phyloP scores from a whole-genome alignment of 2,329 filamentous ascomycete species.

The Aspergillus carbonarius region DNA sequence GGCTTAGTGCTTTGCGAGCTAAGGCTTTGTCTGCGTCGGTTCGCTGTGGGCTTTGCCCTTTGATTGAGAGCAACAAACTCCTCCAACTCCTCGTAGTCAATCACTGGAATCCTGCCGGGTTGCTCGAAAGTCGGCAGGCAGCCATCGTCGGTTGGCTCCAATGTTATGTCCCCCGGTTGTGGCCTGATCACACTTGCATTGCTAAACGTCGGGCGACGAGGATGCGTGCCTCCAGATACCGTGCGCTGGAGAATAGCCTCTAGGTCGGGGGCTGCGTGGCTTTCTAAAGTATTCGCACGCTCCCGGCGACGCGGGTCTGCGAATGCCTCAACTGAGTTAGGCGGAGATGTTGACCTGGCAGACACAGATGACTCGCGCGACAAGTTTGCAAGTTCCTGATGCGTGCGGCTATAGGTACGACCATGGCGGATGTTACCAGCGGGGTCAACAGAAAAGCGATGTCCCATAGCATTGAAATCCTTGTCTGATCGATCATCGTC shows the following conservation, averaged over 20 bases:
- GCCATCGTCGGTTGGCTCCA: conserved; percentile 59
- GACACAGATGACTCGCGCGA: conserved; percentile 53
- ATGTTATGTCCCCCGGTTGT: conserved; percentile 35
- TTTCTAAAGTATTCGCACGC: conserved; percentile 67
- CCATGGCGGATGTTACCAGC: conserved; percentile 34
- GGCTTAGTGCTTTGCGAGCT: conserved; percentile 53
- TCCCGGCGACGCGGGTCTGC: conserved; percentile 85
- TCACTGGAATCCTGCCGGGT: conserved; percentile 75
- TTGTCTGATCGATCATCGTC: conserved; percentile 63
- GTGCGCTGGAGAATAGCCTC: conserved; percentile 67
- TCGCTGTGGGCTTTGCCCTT: conserved; percentile 46
- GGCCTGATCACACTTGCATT: conserved; percentile 58
- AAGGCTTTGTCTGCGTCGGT: conserved; percentile 44
- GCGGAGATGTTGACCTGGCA: conserved; percentile 75
- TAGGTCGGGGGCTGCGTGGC: conserved; percentile 54
- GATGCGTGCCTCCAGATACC: conserved; percentile 66
- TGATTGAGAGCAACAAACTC: conserved; percentile 72
- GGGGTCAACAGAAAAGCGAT: conserved; percentile 45
- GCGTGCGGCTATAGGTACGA: conserved; percentile 36
- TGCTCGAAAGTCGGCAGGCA: conserved; percentile 81
- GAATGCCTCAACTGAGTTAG: conserved; percentile 97
- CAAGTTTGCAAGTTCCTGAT: conserved; percentile 39
- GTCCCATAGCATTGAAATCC: conserved; percentile 36
- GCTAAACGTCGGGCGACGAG: conserved; percentile 60
- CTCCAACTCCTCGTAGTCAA: conserved; percentile 91